Evolutionary conservation across 768 basidiomycete genomes (phyloP).

Genomic region (Podaxis sp.): DNA sequence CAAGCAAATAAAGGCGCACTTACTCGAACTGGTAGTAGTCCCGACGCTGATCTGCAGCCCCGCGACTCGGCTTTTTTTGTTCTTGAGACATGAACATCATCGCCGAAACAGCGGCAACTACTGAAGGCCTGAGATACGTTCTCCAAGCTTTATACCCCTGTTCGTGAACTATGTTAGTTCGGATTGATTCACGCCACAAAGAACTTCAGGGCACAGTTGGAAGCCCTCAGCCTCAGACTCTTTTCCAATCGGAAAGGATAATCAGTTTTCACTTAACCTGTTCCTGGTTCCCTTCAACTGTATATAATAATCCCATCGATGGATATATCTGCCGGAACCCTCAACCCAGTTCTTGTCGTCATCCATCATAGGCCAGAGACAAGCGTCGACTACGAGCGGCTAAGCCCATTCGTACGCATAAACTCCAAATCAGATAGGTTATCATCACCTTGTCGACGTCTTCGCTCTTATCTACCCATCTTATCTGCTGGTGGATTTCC

Average conservation of each 20-base stretch:
- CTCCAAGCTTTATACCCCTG: neutral
- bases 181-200: constrained; percentile 4
- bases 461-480: constrained; percentile 9
- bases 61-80: neutral
- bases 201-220: neutral
- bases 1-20: constrained; percentile 11
- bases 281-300: neutral
- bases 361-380: neutral
- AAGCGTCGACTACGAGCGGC: neutral
- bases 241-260: neutral
- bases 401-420: neutral
- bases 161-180: neutral
- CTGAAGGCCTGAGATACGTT: neutral
- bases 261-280: neutral
- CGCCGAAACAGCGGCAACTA: neutral
- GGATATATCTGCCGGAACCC: constrained; percentile 3
- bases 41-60: neutral
- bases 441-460: neutral
- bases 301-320: constrained; percentile 8
- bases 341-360: constrained; percentile 5
- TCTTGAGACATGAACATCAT: constrained; percentile 8
- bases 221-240: neutral
- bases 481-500: constrained; percentile 3
- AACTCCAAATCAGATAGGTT: neutral
- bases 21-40: constrained; percentile 11